These are phyloP conservation scores for Mortierella sp. DNA, from an alignment of 371 early-diverging fungal species.

Conservation along the genomic window DNA sequence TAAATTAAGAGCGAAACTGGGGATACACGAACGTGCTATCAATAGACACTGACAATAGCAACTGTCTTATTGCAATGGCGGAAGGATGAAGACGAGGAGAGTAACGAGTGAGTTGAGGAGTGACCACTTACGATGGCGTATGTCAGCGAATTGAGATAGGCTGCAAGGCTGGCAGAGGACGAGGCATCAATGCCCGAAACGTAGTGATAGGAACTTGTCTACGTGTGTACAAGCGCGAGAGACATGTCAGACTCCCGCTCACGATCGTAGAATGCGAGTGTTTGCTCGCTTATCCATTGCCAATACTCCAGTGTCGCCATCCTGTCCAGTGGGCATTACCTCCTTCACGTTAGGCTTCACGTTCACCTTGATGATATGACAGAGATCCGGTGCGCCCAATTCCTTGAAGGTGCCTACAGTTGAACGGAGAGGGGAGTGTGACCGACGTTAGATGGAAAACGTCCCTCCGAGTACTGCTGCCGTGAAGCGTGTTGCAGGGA, in stretches of 20 bases:
- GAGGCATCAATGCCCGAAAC: slow-evolving; percentile 93
- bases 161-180: slow-evolving; percentile 94
- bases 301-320: too few species aligned
- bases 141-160: slow-evolving; percentile 94
- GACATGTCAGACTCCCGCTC: too few species aligned
- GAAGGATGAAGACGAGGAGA: not conserved
- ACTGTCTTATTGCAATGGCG: not conserved
- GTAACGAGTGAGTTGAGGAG: not conserved
- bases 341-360: slow-evolving; percentile 84
- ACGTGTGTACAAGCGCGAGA: slow-evolving; percentile 8
- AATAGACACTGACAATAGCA: not conserved
- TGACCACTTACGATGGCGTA: slow-evolving; percentile 79
- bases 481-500: too few species aligned
- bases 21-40: slow-evolving; percentile 1
- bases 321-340: slow-evolving; percentile 56
- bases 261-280: too few species aligned
- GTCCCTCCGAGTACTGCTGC: not conserved
- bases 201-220: slow-evolving; percentile 93
- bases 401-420: slow-evolving; percentile 73
- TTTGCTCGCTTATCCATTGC: too few species aligned
- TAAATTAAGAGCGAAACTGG: too few species aligned
- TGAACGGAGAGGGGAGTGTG: not conserved
- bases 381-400: slow-evolving; percentile 96
- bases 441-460: not conserved
- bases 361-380: slow-evolving; percentile 91